These are phyloP conservation scores for Paramecium octaurelia DNA, from an alignment of 73 alveolate species.

Conservation along the genomic window DNA sequence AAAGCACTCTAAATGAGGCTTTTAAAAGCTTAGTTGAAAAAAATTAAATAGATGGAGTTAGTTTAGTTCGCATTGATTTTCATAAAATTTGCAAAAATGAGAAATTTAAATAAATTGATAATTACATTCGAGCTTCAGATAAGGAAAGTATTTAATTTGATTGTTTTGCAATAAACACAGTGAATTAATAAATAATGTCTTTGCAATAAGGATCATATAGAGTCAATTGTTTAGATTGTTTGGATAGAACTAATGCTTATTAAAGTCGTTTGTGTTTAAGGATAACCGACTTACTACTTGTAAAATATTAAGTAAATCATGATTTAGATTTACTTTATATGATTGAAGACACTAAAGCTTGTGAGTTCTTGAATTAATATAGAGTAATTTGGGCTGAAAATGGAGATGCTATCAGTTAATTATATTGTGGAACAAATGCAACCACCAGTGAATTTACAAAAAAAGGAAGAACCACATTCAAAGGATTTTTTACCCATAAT, in stretches of 20 bases:
- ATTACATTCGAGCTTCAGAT: constrained; percentile 60
- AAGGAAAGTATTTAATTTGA: constrained; percentile 26
- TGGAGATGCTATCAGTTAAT: constrained; percentile 89
- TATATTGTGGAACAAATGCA: constrained; percentile 94
- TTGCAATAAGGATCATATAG: constrained; percentile 86
- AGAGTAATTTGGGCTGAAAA: constrained; percentile 89
- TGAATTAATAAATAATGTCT: constrained; percentile 68
- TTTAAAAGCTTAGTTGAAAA: constrained; percentile 68
- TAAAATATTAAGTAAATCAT: constrained; percentile 56
- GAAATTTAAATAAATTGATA: constrained; percentile 67
- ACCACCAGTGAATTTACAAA: constrained; percentile 91
- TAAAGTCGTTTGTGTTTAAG: constrained; percentile 79
- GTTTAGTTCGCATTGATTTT: constrained; percentile 67
- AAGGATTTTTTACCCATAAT: constrained; percentile 10
- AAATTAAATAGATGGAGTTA: constrained; percentile 10
- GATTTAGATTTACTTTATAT: neutral
- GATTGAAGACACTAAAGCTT: neutral
- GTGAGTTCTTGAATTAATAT: constrained; percentile 3
- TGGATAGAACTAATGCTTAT: constrained; percentile 92
- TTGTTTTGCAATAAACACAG: constrained; percentile 62
- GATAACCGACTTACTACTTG: constrained; percentile 71
- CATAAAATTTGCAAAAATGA: constrained; percentile 64
- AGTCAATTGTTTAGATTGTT: constrained; percentile 94
- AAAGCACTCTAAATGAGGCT: constrained; percentile 76
- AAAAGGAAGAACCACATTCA: constrained; percentile 84